Evolutionary conservation across 2,329 filamentous ascomycete genomes (phyloP).

Genomic region (Metarhizium rileyi): DNA sequence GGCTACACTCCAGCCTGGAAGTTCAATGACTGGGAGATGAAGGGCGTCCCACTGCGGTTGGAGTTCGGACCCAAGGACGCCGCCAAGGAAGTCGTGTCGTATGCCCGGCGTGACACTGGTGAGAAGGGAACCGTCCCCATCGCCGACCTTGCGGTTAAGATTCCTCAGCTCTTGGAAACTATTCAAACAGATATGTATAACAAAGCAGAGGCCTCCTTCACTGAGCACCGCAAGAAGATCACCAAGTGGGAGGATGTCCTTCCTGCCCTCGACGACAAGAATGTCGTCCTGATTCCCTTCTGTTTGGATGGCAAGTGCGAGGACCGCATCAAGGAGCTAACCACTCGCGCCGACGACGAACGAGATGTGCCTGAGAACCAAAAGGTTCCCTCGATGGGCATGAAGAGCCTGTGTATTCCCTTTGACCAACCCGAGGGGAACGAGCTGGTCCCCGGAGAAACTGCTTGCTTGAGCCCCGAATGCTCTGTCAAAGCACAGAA

Average conservation of each 20-base stretch:
- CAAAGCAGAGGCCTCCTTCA: constrained; percentile 70
- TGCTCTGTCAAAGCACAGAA: constrained; percentile 67
- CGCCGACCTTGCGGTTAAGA: constrained; percentile 58
- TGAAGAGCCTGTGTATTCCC: constrained; percentile 61
- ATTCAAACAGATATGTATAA: constrained; percentile 77
- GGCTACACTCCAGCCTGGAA: constrained; percentile 94
- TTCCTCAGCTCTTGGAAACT: constrained; percentile 75
- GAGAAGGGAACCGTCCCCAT: constrained; percentile 76
- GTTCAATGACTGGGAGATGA: constrained; percentile 98
- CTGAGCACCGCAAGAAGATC: constrained; percentile 69
- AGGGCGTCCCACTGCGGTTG: constrained; percentile 85
- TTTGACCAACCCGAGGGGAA: constrained; percentile 75
- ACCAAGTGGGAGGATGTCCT: constrained; percentile 87
- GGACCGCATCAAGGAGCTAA: constrained; percentile 89
- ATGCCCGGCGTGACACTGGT: constrained; percentile 76
- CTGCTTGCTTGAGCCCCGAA: constrained; percentile 85
- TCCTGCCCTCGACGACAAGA: constrained; percentile 82
- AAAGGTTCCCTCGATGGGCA: constrained; percentile 49
- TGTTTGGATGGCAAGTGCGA: constrained; percentile 77
- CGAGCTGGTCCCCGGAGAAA: constrained; percentile 60
- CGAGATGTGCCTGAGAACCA: constrained; percentile 42
- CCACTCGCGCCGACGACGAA: constrained; percentile 62
- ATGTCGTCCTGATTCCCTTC: constrained; percentile 84
- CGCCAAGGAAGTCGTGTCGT: constrained; percentile 74
- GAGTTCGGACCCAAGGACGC: constrained; percentile 95